A percentile compares a stretch with the other conserved stretches of the same genome.
Conservation (phyloP, 78 protist genomes). For the Polysphondylium violaceum region DNA sequence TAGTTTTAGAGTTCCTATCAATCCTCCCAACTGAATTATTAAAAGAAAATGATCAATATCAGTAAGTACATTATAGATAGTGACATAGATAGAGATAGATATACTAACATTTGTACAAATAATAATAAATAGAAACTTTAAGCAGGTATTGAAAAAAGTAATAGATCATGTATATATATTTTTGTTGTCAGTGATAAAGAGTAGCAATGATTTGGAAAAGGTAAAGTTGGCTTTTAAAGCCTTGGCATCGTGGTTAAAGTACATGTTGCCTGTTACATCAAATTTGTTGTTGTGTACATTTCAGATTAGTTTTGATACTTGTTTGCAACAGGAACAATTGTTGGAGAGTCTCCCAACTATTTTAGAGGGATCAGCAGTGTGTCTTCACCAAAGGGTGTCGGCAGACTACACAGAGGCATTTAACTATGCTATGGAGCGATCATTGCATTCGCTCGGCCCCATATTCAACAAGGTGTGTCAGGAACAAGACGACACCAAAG, state of each 20-base stretch:
- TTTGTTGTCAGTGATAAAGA: neutral
- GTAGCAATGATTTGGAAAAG: neutral
- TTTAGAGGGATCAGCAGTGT: constrained; percentile 16
- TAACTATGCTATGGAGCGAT: neutral
- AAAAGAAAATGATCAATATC: neutral
- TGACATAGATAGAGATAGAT: neutral
- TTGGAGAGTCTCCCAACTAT: neutral
- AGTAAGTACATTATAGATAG: neutral
- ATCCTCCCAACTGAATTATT: constrained; percentile 38
- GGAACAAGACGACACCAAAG: neutral
- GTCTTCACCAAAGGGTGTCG: too few relatives aligned
- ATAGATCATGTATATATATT: constrained; percentile 27
- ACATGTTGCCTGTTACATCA: constrained; percentile 22
- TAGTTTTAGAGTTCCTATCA: constrained; percentile 57
- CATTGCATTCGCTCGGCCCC: neutral
- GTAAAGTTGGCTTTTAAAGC: constrained; percentile 38
- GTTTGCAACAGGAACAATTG: neutral
- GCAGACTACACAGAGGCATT: constrained; percentile 2
- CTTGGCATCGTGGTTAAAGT: constrained; percentile 19
- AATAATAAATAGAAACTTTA: neutral
- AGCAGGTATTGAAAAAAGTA: neutral
- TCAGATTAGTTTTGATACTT: constrained; percentile 7
- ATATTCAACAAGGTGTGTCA: constrained; percentile 5
- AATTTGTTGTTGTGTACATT: neutral
- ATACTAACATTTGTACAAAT: neutral